phyloP scores from a whole-genome alignment of 768 basidiomycete genomes.

The Russula virescens region DNA sequence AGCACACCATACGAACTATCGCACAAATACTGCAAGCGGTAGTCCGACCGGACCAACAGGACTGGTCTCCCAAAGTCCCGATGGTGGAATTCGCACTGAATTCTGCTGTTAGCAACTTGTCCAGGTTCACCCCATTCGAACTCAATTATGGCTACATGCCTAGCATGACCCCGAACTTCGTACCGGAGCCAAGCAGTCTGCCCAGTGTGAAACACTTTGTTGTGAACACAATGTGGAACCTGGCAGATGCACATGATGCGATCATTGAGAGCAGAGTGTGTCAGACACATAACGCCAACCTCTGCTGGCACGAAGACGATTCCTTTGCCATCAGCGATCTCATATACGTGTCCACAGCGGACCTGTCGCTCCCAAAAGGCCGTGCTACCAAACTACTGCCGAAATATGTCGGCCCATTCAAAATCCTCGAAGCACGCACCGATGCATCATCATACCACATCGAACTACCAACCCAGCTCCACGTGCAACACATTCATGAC shows the following conservation, averaged over 20 bases:
- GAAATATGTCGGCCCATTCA: too few relatives aligned
- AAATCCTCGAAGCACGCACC: background rate
- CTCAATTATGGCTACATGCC: too few relatives aligned
- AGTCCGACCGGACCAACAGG: too few relatives aligned
- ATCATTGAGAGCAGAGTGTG: background rate
- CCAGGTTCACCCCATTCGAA: background rate
- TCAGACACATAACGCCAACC: background rate
- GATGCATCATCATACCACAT: too few relatives aligned
- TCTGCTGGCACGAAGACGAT: background rate
- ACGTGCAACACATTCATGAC: background rate
- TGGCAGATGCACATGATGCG: too few relatives aligned
- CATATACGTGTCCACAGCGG: background rate
- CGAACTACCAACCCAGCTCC: too few relatives aligned
- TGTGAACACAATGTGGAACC: background rate
- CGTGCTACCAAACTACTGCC: too few relatives aligned
- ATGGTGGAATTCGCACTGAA: background rate
- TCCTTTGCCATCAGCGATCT: background rate
- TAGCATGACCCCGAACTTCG: too few relatives aligned
- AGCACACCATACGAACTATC: too few relatives aligned
- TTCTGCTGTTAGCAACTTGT: background rate
- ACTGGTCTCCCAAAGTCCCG: background rate
- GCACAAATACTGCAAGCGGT: too few relatives aligned
- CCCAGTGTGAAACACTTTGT: background rate
- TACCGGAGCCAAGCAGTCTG: too few relatives aligned
- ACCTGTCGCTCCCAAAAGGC: too few relatives aligned